Evolutionary conservation across 164 flowering plant species (phyloP).

Genomic region (Chimonanthus salicifolius): DNA sequence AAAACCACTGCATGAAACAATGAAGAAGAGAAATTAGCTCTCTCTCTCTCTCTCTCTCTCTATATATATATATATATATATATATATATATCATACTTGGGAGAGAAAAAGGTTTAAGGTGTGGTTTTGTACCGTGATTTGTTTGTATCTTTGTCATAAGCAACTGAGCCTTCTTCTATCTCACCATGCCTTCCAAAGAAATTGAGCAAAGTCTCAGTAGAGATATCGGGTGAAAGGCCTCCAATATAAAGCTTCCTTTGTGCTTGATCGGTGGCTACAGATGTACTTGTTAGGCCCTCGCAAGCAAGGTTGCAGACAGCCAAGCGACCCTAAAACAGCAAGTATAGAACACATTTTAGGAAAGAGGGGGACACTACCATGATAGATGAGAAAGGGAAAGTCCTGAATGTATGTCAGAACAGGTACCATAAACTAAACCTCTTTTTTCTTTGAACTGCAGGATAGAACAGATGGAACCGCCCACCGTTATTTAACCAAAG

Average conservation of each 20-base stretch:
- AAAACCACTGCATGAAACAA: conserved; percentile 42
- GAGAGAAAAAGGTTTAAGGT: background rate
- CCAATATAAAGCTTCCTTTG: conserved; percentile 73
- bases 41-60: background rate
- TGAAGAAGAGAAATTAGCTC: background rate
- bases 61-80: background rate
- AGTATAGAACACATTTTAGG: background rate
- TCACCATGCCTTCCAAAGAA: conserved; percentile 56
- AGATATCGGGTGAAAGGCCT: conserved; percentile 52
- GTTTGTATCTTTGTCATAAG: conserved; percentile 69
- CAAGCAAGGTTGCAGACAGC: conserved; percentile 71
- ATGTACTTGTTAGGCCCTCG: conserved; percentile 51
- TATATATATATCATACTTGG: too few relatives aligned
- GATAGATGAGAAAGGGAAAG: background rate
- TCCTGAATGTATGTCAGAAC: too few relatives aligned
- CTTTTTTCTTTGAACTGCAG: too few relatives aligned
- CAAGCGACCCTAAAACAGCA: conserved; percentile 53
- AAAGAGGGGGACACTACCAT: background rate
- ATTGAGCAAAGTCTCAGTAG: conserved; percentile 50
- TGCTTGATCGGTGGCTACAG: conserved; percentile 42
- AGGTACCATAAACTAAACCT: background rate
- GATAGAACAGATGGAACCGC: too few relatives aligned
- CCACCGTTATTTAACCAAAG: too few relatives aligned
- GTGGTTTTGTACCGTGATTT: conserved; percentile 47
- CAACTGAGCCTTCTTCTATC: conserved; percentile 81